Percentiles rank a stretch among this genome's conserved stretches.
Evolutionary conservation across 2,329 filamentous ascomycete genomes (phyloP).

Genomic region (Sclerotinia borealis): DNA sequence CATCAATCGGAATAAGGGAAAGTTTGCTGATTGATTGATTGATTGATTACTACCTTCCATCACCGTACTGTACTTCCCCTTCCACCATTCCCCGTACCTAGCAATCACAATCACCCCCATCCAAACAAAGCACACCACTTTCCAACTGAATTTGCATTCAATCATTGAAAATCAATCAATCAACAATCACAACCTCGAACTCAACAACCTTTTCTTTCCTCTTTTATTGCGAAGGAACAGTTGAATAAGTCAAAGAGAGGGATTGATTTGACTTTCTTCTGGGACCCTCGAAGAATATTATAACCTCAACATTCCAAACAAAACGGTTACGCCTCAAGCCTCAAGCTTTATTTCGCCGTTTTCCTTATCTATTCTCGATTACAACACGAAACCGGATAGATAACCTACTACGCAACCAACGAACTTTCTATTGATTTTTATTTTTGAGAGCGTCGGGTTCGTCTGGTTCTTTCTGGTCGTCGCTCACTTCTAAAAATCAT

Average conservation of each 20-base stretch:
- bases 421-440: conserved; percentile 1
- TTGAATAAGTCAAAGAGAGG: conserved; percentile 22
- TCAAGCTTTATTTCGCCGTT: too few relatives aligned
- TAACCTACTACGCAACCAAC: background rate
- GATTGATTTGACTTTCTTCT: conserved; percentile 25
- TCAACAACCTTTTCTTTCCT: conserved; percentile 10
- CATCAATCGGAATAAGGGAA: too few relatives aligned
- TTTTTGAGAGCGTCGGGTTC: too few relatives aligned
- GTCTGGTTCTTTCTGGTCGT: too few relatives aligned
- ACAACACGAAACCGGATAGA: conserved; percentile 22
- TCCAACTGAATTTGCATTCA: background rate
- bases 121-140: background rate
- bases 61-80: background rate
- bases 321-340: background rate
- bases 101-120: background rate
- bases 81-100: too few relatives aligned
- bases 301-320: conserved; percentile 11
- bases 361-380: conserved; percentile 26
- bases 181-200: background rate
- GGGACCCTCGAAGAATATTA: conserved; percentile 18
- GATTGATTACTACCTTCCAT: background rate
- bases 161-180: background rate
- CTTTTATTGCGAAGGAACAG: conserved; percentile 25
- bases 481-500: too few relatives aligned
- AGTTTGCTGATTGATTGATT: conserved; percentile 7